phyloP scores from a whole-genome alignment of 495 filamentous ascomycete species.

The Talaromyces wortmannii region DNA sequence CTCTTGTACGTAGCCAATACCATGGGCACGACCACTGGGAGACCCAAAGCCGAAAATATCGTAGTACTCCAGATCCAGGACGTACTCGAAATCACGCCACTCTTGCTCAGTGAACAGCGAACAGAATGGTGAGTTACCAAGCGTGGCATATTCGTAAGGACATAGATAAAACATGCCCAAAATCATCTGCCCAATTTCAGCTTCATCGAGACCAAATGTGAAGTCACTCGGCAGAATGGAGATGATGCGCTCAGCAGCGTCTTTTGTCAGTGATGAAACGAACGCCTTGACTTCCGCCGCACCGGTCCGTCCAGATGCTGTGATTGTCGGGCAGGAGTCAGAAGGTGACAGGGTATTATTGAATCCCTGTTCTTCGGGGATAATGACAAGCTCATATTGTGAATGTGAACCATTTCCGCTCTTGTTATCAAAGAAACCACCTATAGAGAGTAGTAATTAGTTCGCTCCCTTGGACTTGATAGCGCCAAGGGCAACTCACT shows the following conservation, averaged over 20 bases:
- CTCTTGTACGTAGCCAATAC: slow-evolving; percentile 58
- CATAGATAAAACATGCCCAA: slow-evolving; percentile 46
- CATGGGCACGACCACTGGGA: slow-evolving; percentile 53
- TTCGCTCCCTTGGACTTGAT: not conserved
- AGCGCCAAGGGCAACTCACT: slow-evolving; percentile 11
- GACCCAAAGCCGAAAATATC: slow-evolving; percentile 52
- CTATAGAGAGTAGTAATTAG: slow-evolving; percentile 11
- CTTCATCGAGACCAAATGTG: too few relatives aligned
- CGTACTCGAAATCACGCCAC: slow-evolving; percentile 49
- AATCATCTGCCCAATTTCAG: slow-evolving; percentile 41
- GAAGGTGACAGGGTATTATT: slow-evolving; percentile 45
- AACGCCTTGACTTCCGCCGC: too few relatives aligned
- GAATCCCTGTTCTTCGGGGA: slow-evolving; percentile 36
- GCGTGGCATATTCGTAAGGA: slow-evolving; percentile 21
- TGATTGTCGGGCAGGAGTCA: slow-evolving; percentile 16
- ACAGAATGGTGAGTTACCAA: slow-evolving; percentile 35
- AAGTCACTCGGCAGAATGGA: too few relatives aligned
- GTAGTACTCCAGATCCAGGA: slow-evolving; percentile 53
- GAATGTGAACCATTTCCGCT: slow-evolving; percentile 26
- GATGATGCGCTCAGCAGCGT: slow-evolving; percentile 18
- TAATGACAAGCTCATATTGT: slow-evolving; percentile 36
- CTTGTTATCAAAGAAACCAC: slow-evolving; percentile 29
- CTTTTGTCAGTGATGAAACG: too few relatives aligned
- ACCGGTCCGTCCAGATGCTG: too few relatives aligned
- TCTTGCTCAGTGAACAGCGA: slow-evolving; percentile 49